Conservation (phyloP, 116 monocot genomes). For the Dioscorea cayenensis region DNA sequence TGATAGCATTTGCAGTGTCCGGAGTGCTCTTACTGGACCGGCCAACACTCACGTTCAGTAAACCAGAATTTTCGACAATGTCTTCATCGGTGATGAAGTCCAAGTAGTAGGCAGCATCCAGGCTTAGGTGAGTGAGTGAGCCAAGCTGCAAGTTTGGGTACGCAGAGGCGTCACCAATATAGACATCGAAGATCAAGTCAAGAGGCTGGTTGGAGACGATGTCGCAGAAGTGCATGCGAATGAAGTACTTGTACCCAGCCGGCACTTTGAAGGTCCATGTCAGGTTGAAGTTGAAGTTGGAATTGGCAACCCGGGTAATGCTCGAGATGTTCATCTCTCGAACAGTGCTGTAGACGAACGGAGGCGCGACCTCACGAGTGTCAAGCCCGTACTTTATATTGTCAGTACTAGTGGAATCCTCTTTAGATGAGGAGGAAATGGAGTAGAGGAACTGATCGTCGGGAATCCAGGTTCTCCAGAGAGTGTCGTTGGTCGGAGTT, state of each 20-base stretch:
- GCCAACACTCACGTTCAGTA: constrained; percentile 44
- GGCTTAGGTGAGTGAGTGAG: neutral
- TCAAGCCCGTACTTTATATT: neutral
- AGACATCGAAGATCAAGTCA: constrained; percentile 47
- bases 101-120: constrained; percentile 24
- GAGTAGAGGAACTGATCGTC: constrained; percentile 6
- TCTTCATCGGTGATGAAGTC: constrained; percentile 28
- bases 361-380: constrained; percentile 38
- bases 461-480: constrained; percentile 72
- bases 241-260: constrained; percentile 27
- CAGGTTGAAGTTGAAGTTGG: constrained; percentile 36
- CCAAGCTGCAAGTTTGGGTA: constrained; percentile 12
- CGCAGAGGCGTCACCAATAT: constrained; percentile 15
- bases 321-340: constrained; percentile 18
- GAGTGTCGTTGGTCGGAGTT: constrained; percentile 55
- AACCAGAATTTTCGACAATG: neutral
- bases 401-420: neutral
- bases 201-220: neutral
- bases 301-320: neutral
- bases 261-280: constrained; percentile 44
- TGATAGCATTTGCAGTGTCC: constrained; percentile 17
- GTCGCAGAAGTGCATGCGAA: constrained; percentile 88
- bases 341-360: constrained; percentile 47
- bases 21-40: neutral
- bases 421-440: neutral